phyloP scores from a whole-genome alignment of 1,284 basidiomycete species.

The Thecaphora frezii region DNA sequence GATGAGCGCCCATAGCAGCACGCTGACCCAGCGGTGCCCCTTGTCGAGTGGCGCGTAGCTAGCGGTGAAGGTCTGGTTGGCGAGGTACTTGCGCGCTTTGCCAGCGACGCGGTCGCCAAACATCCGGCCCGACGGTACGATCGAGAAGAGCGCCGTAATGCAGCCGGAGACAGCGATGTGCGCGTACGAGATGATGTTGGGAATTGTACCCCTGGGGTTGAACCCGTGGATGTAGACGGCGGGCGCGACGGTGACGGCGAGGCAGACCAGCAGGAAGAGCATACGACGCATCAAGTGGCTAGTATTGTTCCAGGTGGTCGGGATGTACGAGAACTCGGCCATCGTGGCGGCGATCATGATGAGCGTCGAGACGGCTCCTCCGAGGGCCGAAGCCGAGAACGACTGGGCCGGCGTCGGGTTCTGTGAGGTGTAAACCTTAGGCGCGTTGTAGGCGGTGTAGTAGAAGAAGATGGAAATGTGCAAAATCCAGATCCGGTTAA shows the following conservation, averaged over 20 bases:
- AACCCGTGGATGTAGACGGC: constrained; percentile 57
- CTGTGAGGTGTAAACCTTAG: constrained; percentile 72
- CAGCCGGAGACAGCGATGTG: constrained; percentile 51
- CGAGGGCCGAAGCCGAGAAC: constrained; percentile 54
- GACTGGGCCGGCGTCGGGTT: constrained; percentile 45
- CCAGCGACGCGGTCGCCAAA: constrained; percentile 58
- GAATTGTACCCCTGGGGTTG: constrained; percentile 39
- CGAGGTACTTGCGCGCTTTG: constrained; percentile 58
- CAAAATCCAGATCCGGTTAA: constrained; percentile 59
- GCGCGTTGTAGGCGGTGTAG: constrained; percentile 74
- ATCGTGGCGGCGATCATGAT: constrained; percentile 58
- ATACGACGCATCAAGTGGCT: constrained; percentile 55
- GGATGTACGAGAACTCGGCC: constrained; percentile 57
- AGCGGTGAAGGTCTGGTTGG: constrained; percentile 59
- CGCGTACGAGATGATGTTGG: constrained; percentile 45
- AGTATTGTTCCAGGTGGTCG: constrained; percentile 59
- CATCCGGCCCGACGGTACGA: constrained; percentile 55
- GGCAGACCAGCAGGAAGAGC: constrained; percentile 54
- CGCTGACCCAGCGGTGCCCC: constrained; percentile 49
- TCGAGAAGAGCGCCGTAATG: constrained; percentile 55
- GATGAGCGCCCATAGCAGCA: constrained; percentile 55
- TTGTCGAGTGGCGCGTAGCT: constrained; percentile 50
- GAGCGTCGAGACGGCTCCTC: constrained; percentile 55
- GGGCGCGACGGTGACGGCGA: constrained; percentile 55
- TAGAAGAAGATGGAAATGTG: constrained; percentile 59